These are phyloP conservation scores for Bathelium albidoporum DNA, from an alignment of 495 filamentous ascomycete genomes.

Conservation along the genomic window DNA sequence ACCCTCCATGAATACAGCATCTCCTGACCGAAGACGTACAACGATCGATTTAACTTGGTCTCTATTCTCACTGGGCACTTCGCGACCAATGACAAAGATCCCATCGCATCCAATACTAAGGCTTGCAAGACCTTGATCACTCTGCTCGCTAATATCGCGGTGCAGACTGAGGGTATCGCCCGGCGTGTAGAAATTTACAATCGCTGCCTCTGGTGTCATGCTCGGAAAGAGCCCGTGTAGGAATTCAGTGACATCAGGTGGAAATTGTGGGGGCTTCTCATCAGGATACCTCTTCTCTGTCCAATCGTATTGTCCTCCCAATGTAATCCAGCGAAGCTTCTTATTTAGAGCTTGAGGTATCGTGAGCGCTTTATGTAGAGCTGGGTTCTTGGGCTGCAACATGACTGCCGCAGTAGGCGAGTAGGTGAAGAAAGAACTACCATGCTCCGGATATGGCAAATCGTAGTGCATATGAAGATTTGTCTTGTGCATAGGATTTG, in stretches of 20 bases:
- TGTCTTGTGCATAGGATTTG: constrained; percentile 62
- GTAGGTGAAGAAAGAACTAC: constrained; percentile 41
- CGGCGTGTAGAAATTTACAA: constrained; percentile 81
- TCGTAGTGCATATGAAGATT: constrained; percentile 79
- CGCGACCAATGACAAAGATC: constrained; percentile 60
- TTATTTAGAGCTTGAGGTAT: constrained; percentile 56
- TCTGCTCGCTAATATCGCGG: constrained; percentile 79
- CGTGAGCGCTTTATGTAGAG: constrained; percentile 57
- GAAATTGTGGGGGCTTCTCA: constrained; percentile 58
- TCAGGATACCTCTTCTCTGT: constrained; percentile 68
- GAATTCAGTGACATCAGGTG: constrained; percentile 55
- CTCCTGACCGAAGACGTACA: constrained; percentile 69
- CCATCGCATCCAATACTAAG: constrained; percentile 82
- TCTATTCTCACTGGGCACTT: constrained; percentile 25
- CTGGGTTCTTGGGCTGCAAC: constrained; percentile 53
- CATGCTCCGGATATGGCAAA: constrained; percentile 51
- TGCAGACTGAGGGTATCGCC: constrained; percentile 82
- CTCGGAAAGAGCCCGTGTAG: constrained; percentile 57
- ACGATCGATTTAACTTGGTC: constrained; percentile 57
- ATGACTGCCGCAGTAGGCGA: constrained; percentile 23
- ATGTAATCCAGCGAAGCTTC: constrained; percentile 83
- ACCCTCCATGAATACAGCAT: constrained; percentile 49
- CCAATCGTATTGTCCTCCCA: constrained; percentile 95
- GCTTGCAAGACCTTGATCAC: constrained; percentile 63
- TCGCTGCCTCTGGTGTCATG: constrained; percentile 72